Evolutionary conservation across 305 asterid species (phyloP).

Genomic region (Fraxinus paxiana): DNA sequence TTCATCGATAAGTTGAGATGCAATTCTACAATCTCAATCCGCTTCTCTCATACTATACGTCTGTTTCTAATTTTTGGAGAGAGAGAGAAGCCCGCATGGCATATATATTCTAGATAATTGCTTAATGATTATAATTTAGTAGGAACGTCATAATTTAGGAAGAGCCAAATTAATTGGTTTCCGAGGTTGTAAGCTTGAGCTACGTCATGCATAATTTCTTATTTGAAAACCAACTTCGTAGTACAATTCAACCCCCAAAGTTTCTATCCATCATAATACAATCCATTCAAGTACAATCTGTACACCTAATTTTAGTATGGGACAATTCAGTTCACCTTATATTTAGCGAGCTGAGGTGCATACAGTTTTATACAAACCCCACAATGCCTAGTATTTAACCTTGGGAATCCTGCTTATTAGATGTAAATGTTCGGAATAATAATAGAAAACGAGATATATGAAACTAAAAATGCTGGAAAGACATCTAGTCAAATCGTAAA

Average conservation of each 20-base stretch:
- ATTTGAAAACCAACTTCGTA: neutral
- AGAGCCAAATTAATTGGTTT: neutral
- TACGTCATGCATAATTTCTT: neutral
- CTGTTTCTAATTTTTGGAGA: neutral
- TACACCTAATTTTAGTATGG: neutral
- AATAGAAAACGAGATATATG: neutral
- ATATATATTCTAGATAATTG: neutral
- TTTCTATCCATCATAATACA: neutral
- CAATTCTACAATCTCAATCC: neutral
- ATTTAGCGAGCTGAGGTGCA: neutral
- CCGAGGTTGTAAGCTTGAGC: neutral
- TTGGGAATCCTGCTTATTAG: neutral
- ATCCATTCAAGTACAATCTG: neutral
- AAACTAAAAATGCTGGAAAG: neutral
- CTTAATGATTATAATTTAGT: neutral
- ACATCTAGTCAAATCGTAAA: neutral
- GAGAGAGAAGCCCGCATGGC: neutral
- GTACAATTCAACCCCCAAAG: neutral
- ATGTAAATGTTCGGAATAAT: neutral
- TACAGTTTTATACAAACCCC: neutral
- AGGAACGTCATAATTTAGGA: neutral
- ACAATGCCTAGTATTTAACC: neutral
- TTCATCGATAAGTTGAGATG: neutral
- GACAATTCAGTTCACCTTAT: neutral
- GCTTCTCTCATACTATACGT: neutral